Base-by-base conservation (phyloP, 1,139 yeast genomes). In the Geotrichum klebahnii region DNA sequence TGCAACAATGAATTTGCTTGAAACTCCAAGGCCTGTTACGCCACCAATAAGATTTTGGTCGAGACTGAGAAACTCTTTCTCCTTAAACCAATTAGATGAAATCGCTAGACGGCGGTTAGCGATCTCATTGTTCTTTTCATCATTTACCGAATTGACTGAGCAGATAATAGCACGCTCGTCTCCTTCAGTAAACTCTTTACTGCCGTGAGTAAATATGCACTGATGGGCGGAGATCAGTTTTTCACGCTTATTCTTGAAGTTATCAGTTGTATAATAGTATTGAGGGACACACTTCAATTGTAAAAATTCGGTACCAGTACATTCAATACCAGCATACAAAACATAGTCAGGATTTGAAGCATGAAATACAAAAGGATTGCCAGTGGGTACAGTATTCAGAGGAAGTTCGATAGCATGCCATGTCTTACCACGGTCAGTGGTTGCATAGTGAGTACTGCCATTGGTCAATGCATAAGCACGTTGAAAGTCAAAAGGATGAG, bases 51-150 rank as follows among this genome's bases (percentile, higher is more conserved):
- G 56, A 42, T 71, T 51, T 0, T 57, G 57, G 3, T 70, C 68
- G 3, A 61, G 54, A 2, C 60, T 50, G 14, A 74, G 64, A 9
- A 70, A 55, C 8, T 61, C 59, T 22, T 55, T 56, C 0, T 75
- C 67, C 41, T 73, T 67, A 67, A 81, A 82, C 62, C 76, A 82
- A 61, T 84, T 81, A n/a, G 70, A 66, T 0, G 86, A 73, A 4
- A 68, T 61, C 24, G 74, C 60, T 31, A 84, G 62, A 20, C 65
- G 61, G 1, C 79, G 72, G 45, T 69, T 69, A 19, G 72, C 66
- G 1, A 76, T 66, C 55, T 72, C 74, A 37, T 45, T 51, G 28
- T 49, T 55, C 0, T 78, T 78, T 50, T 68, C 68, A 1, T 77
- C 69, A 53, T 77, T 79, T 17, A 59, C 55, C 38, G 69, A 69